Evolutionary conservation across 1,139 yeast species (phyloP), one percentile per base, ranked within the genome.

Genomic region (Lizanozyma gosingica): DNA sequence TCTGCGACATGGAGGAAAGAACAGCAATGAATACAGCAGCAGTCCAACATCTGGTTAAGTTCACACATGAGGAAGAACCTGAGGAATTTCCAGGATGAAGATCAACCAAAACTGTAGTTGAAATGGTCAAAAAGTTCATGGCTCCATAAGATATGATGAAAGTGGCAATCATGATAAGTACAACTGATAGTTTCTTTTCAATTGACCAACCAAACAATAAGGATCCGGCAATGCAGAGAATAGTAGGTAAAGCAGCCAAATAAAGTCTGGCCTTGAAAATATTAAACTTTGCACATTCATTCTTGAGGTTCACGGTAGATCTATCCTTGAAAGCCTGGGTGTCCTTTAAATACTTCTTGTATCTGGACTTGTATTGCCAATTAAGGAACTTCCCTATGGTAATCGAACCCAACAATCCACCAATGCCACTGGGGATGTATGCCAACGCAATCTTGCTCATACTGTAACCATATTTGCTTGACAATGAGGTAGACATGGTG

Each of bases 151-250:
- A 74, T 0, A 78, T 65, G 34, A 76, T 47, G 38, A 75, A 80
- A 6, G 80, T 65, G 39, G 73, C 65, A 2, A 83, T 62, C 8
- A 84, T 55, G 2, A 85, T 75, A 0, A 76, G 76, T 0, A 80
- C 74, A 33, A 80, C 59, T 36, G 67, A 67, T 0, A 71, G 73
- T 11, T 65, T 55, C 18, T 66, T 53, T 36, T 74, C 64, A 3
- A 84, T 49, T 39, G 84, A 72, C 94, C 95, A 85, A 1, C 92
- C 94, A 60, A 74, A 84, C 0, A 76, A 58, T 1, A 78, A 46
- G 3, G 72, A 56, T 0, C 76, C 68, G 3, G 56, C 51, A n/a
- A 68, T 48, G 17, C 67, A 53, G 2, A 68, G 22, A 34, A 54
- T 4, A 37, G 66, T 43, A n/a, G 65, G 59, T n/a, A 54, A 41